phyloP scores from a whole-genome alignment of 129 eudicot species.

The Daucus carota region DNA sequence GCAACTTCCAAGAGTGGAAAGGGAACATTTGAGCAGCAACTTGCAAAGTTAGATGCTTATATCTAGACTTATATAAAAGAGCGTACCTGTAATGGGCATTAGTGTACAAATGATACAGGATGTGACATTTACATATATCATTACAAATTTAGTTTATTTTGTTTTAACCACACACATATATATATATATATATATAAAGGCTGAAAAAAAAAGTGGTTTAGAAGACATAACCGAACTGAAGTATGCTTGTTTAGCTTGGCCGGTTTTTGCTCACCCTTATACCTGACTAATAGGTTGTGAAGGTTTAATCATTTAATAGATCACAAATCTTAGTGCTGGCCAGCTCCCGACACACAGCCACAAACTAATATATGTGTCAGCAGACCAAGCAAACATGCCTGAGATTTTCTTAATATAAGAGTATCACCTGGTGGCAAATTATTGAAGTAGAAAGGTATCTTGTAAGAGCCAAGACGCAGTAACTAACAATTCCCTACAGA shows the following conservation, averaged over 20 bases:
- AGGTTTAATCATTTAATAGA: neutral
- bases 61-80: neutral
- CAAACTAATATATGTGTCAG: neutral
- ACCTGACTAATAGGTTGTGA: neutral
- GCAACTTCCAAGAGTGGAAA: neutral
- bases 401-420: neutral
- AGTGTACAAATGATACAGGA: too few species aligned
- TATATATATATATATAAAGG: too few species aligned
- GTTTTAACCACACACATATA: too few species aligned
- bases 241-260: neutral
- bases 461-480: neutral
- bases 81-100: neutral
- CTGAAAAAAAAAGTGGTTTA: neutral
- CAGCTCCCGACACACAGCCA: neutral
- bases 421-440: neutral
- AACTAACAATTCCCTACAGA: neutral
- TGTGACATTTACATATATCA: too few species aligned
- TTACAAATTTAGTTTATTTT: too few species aligned
- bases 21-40: neutral
- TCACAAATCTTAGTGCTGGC: neutral
- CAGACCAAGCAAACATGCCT: neutral
- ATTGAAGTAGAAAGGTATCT: neutral
- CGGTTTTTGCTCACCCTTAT: neutral
- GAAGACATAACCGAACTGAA: neutral
- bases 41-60: neutral